Conservation (phyloP, 2,329 filamentous ascomycete genomes). For the Coniochaeta sp. region DNA sequence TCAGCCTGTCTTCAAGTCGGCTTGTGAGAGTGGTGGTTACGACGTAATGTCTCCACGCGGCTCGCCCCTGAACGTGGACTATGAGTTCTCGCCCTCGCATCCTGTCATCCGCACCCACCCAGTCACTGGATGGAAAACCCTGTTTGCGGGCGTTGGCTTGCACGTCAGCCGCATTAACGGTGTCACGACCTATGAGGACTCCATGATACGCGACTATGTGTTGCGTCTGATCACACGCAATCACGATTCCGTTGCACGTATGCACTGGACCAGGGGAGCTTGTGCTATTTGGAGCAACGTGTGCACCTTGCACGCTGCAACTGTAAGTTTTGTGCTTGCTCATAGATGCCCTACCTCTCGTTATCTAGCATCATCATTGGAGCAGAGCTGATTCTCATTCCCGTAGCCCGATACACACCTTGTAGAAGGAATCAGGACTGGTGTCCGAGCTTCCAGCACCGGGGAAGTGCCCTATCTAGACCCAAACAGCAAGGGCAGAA, state of each 20-base stretch:
- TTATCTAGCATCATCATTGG: too few relatives aligned
- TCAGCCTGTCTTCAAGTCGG: conserved; percentile 27
- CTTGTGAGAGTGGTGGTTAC: conserved; percentile 26
- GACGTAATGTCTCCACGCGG: conserved; percentile 36
- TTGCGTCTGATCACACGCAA: conserved; percentile 27
- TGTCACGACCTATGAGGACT: conserved; percentile 25
- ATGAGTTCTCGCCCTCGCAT: conserved; percentile 38
- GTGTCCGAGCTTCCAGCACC: conserved; percentile 27
- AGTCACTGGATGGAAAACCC: conserved; percentile 51
- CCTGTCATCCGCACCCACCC: conserved; percentile 54
- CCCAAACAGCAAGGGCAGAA: conserved; percentile 20
- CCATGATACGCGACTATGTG: conserved; percentile 26
- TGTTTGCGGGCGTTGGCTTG: conserved; percentile 25
- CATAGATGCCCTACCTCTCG: not conserved
- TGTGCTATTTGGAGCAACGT: conserved; percentile 31
- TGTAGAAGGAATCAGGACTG: conserved; percentile 19
- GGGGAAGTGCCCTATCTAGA: conserved; percentile 30
- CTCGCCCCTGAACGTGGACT: conserved; percentile 42
- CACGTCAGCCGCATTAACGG: conserved; percentile 28
- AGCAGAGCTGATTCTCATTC: not conserved
- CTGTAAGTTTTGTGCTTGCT: conserved; percentile 13
- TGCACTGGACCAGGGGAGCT: conserved; percentile 28
- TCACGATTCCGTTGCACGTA: conserved; percentile 29
- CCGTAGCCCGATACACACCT: conserved; percentile 23
- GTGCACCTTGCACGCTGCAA: conserved; percentile 22